Base-by-base conservation (phyloP, 177 flowering plant species). In the Vitis hybrid region DNA sequence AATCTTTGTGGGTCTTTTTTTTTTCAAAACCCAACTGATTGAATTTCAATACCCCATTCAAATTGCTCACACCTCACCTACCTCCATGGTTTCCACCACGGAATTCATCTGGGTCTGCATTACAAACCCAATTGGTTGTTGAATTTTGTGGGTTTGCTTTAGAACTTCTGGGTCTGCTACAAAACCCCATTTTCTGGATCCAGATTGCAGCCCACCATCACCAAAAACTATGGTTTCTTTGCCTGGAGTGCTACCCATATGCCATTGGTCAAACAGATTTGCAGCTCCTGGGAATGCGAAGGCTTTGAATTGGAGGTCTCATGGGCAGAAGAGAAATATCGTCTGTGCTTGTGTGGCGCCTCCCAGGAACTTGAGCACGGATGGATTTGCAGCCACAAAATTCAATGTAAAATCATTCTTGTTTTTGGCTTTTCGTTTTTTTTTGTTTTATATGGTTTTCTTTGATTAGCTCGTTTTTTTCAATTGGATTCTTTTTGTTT, bases 341-440 rank as follows among this genome's bases (percentile, higher is more conserved):
- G 78, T 77, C 55, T 88, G 90, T 66, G 83, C 82, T 58, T 90
- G 90, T 69, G 52, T 77, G 64, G 87, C 89, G 12, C 82, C 91
- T 47, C 79, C 87, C 0, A 71, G 71, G 66, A 76, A 82, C 55
- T 58, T 81, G 59, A 64, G 70, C 11, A 78, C 69, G 15, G 81
- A 80, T 49, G 83, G 77, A 10, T 77, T 81, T 47, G 58, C 84
- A 18, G 62, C 72, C 12, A 59, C 79, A 53, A 73, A 77, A 71
- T 72, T 76, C 71, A 80, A 75, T 81, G 95, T 86, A 77, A 77
- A 22, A 24, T 44, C 54, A 0, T 70, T 71, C 53, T 38, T 15
- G 4, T 47, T 22, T 61, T 13, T 38, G 47, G 47, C 7, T 38
- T 38, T 38, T 38, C 9, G 4, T 3, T 38, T 3, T 33, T 33